Evolutionary conservation across 2,329 filamentous ascomycete species (phyloP), one percentile per base, ranked within the genome.

Genomic region (Cladophialophora carrionii): DNA sequence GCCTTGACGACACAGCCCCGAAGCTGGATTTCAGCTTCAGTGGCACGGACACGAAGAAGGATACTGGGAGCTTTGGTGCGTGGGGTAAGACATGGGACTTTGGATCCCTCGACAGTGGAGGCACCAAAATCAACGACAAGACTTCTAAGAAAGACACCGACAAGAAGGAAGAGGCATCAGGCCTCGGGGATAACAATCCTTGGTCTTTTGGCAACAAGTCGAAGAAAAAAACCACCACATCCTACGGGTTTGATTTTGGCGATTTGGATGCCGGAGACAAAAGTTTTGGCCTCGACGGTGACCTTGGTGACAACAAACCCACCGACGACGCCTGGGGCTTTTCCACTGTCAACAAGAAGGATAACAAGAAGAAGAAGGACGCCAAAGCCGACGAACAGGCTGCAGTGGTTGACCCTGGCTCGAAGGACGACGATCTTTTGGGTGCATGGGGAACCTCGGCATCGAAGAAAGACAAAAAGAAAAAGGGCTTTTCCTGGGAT

Each of bases 71-170:
- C 3, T 83, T 89, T 70, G 82, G 86, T 56, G 78, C 80, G 46
- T 90, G 87, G 86, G 85, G 85, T 37, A 82, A 82, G 64, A 84
- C 80, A 69, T 88, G 86, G 85, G 78, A 76, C 57, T 81, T 82
- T 67, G 76, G 78, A 54, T 77, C 77, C 29, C 69, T 76, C 20
- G 74, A 72, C 56, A 73, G 74, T 22, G 71, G 58, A 32, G 64
- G 64, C 14, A 69, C 72, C 24, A 71, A 73, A 17, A 74, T 75
- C 60, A 74, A 77, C 12, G 73, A 73, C n/a, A 67, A 67, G 32
- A 24, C 57, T 9, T 64, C 68, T n/a, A 69, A 67, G n/a, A 69
- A 71, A 56, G 68, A 65, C n/a, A 72, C 71, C 61, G 70, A 73
- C 61, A 70, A 68, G 46, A 72, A 73, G 62, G 64, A 69, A 22